phyloP scores from a whole-genome alignment of 441 rosid species.

The Populus hybrid region DNA sequence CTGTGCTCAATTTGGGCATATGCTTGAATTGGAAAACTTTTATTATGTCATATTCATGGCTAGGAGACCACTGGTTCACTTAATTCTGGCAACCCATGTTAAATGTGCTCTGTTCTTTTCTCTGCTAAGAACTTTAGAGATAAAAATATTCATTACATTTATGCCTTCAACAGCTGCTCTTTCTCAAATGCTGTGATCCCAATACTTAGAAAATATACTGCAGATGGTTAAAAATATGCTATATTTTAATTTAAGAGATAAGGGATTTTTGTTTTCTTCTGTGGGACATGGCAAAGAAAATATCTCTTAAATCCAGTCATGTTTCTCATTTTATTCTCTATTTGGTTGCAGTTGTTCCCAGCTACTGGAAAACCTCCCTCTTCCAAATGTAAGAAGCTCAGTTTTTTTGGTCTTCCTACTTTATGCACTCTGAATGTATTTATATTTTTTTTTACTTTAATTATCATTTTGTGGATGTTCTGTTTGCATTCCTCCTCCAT shows the following conservation, averaged over 20 bases:
- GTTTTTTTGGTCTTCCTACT: neutral
- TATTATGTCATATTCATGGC: conserved; percentile 32
- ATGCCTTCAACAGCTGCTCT: conserved; percentile 13
- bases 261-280: neutral
- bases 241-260: neutral
- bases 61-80: conserved; percentile 34
- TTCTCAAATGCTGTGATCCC: conserved; percentile 8
- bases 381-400: conserved; percentile 72
- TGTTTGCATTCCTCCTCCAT: neutral
- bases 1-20: conserved; percentile 28
- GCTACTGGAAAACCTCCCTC: conserved; percentile 80
- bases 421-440: neutral
- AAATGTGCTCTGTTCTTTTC: too few species aligned
- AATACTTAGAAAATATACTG: neutral
- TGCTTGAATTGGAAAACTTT: conserved; percentile 24
- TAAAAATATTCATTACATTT: conserved; percentile 6
- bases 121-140: conserved; percentile 3
- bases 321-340: conserved; percentile 34
- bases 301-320: neutral
- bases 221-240: neutral
- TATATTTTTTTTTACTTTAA: neutral
- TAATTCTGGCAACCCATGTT: conserved; percentile 15
- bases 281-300: neutral
- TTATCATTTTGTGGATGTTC: neutral
- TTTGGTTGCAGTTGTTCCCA: conserved; percentile 80